Percentiles rank a stretch among this genome's conserved stretches.
Evolutionary conservation across 1,284 basidiomycete genomes (phyloP).

Genomic region (Leccinum pallidistipes): DNA sequence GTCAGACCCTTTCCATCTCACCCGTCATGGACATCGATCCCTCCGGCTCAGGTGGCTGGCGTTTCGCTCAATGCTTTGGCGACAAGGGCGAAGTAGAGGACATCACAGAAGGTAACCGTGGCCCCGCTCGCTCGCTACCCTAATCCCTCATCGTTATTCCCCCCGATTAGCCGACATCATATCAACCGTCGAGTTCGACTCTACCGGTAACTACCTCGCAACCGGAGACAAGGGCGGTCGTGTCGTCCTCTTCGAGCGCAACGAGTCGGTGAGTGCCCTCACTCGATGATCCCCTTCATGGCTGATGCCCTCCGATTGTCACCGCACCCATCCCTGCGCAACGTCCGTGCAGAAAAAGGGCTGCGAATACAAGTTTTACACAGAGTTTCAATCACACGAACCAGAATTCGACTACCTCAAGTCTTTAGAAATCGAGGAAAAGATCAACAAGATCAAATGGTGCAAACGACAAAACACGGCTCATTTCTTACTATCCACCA

Average conservation of each 20-base stretch:
- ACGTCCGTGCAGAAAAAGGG: constrained; percentile 83
- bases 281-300: constrained; percentile 5
- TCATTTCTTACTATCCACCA: constrained; percentile 96
- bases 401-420: constrained; percentile 99
- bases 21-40: constrained; percentile 73
- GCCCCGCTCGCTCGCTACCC: constrained; percentile 19
- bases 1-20: constrained; percentile 14
- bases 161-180: constrained; percentile 87
- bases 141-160: constrained; percentile 30
- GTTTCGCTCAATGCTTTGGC: constrained; percentile 99
- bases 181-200: constrained; percentile 99
- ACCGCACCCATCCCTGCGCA: constrained; percentile 3
- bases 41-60: constrained; percentile 87
- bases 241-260: constrained; percentile 98
- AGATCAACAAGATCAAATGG: constrained; percentile 99
- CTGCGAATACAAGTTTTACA: constrained; percentile 99
- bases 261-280: constrained; percentile 80
- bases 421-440: constrained; percentile 99
- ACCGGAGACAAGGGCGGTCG: constrained; percentile 99
- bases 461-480: constrained; percentile 97
- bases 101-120: constrained; percentile 88
- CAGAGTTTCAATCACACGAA: constrained; percentile 99
- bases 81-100: constrained; percentile 99
- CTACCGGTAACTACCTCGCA: constrained; percentile 98
- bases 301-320: constrained; percentile 35